These are phyloP conservation scores for Helminthosporium solani DNA, from an alignment of 2,329 filamentous ascomycete genomes.

Conservation along the genomic window DNA sequence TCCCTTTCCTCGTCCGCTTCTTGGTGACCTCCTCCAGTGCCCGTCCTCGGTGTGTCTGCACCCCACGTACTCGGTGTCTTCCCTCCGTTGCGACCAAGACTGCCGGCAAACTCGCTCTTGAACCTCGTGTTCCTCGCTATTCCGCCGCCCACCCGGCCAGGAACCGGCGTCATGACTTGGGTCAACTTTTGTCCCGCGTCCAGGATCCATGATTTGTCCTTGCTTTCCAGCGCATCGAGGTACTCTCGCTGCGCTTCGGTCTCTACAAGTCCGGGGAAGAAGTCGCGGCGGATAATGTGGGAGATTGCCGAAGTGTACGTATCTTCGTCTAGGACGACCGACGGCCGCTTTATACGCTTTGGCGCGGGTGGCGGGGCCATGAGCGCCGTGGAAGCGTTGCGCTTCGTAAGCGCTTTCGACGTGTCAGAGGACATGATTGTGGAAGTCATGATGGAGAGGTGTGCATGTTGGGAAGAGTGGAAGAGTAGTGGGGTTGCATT, in stretches of 20 bases:
- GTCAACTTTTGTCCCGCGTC: slow-evolving; percentile 65
- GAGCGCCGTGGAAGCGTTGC: slow-evolving; percentile 64
- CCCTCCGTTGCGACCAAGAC: slow-evolving; percentile 30
- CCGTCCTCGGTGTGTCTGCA: slow-evolving; percentile 66
- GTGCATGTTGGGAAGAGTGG: neutral
- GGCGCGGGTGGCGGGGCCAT: slow-evolving; percentile 85
- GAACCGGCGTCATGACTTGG: slow-evolving; percentile 79
- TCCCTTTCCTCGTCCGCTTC: slow-evolving; percentile 14
- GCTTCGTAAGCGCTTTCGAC: slow-evolving; percentile 67
- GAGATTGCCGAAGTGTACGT: slow-evolving; percentile 87
- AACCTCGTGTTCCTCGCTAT: slow-evolving; percentile 32
- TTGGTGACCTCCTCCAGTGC: slow-evolving; percentile 27
- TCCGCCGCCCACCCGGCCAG: slow-evolving; percentile 46
- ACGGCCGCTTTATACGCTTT: slow-evolving; percentile 89
- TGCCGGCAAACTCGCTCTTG: slow-evolving; percentile 9
- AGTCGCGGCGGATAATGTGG: slow-evolving; percentile 93
- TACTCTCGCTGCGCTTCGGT: slow-evolving; percentile 88
- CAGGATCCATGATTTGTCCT: slow-evolving; percentile 80
- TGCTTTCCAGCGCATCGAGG: slow-evolving; percentile 83
- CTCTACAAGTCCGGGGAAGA: slow-evolving; percentile 89
- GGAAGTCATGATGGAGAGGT: neutral
- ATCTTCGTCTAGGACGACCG: slow-evolving; percentile 88
- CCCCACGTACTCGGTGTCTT: slow-evolving; percentile 66
- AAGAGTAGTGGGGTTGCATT: neutral
- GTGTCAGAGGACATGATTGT: slow-evolving; percentile 31